Percentiles rank a stretch among this genome's conserved stretches.
Evolutionary conservation across 1,284 basidiomycete species (phyloP).

Genomic region (Takashimella koratensis): DNA sequence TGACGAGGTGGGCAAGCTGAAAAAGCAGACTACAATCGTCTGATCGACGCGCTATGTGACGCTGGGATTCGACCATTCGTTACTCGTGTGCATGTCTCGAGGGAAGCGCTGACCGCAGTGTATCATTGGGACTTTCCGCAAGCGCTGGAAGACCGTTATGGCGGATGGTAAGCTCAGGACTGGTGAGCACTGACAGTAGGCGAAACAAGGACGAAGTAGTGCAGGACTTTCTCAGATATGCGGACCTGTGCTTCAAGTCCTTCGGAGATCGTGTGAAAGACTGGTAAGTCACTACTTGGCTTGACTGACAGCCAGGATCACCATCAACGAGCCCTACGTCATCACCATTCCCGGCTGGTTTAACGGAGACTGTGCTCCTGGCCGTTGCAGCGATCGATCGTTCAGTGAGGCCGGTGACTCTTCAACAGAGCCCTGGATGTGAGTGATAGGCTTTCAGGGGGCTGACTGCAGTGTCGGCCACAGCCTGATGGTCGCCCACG

Average conservation of each 20-base stretch:
- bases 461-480: conserved; percentile 55
- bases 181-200: neutral
- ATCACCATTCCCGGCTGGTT: conserved; percentile 63
- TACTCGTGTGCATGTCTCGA: neutral
- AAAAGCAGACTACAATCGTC: conserved; percentile 31
- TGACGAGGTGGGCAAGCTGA: neutral
- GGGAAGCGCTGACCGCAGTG: neutral
- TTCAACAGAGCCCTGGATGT: conserved; percentile 65
- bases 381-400: neutral
- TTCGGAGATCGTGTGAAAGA: conserved; percentile 72
- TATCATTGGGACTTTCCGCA: conserved; percentile 66
- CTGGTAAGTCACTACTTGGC: conserved; percentile 52
- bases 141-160: conserved; percentile 64
- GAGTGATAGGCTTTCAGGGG: neutral
- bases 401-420: conserved; percentile 47
- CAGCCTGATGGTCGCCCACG: conserved; percentile 65
- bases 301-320: conserved; percentile 7
- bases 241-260: conserved; percentile 65
- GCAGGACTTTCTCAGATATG: conserved; percentile 62
- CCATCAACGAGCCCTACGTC: conserved; percentile 69
- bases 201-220: conserved; percentile 59
- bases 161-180: conserved; percentile 52
- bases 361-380: conserved; percentile 14
- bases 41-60: conserved; percentile 64
- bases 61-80: neutral